A percentile compares a stretch with the other conserved stretches of the same genome.
These are phyloP conservation scores for Grammothele lineata DNA, from an alignment of 768 basidiomycete species.

Conservation along the genomic window DNA sequence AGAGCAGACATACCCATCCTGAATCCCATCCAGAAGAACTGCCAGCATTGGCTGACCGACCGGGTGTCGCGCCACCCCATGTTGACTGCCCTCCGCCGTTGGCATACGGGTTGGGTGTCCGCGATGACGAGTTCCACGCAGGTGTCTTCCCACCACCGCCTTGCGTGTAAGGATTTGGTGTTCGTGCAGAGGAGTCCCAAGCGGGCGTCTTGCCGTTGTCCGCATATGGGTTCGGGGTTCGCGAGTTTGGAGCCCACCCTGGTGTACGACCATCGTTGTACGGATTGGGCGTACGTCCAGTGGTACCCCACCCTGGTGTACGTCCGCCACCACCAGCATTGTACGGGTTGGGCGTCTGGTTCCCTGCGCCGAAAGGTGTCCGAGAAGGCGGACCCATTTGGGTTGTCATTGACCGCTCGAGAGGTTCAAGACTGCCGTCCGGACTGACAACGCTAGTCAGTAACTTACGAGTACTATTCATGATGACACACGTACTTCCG, in stretches of 20 bases:
- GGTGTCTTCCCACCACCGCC: slow-evolving; percentile 43
- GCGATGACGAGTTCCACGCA: slow-evolving; percentile 42
- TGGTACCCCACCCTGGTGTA: slow-evolving; percentile 38
- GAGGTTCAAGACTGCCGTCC: slow-evolving; percentile 45
- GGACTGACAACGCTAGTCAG: slow-evolving; percentile 1
- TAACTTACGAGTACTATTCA: too few species aligned
- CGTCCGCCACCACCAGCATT: slow-evolving; percentile 31
- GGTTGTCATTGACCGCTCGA: slow-evolving; percentile 38
- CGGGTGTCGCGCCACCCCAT: slow-evolving; percentile 26
- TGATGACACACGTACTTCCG: slow-evolving; percentile 51
- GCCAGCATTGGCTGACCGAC: slow-evolving; percentile 20
- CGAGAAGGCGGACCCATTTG: slow-evolving; percentile 37
- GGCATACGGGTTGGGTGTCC: slow-evolving; percentile 46
- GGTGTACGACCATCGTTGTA: slow-evolving; percentile 47
- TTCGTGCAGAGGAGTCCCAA: slow-evolving; percentile 45
- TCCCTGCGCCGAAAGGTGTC: slow-evolving; percentile 15
- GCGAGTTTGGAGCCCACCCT: slow-evolving; percentile 43
- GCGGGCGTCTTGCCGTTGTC: slow-evolving; percentile 48
- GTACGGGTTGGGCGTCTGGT: slow-evolving; percentile 71
- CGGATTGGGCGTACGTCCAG: slow-evolving; percentile 74
- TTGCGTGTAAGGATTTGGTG: slow-evolving; percentile 50
- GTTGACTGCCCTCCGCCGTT: slow-evolving; percentile 12
- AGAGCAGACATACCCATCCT: slow-evolving; percentile 14
- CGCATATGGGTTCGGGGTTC: slow-evolving; percentile 52
- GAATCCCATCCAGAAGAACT: neutral